phyloP scores from a whole-genome alignment of 306 rosid species.

The Sophora flavescens region DNA sequence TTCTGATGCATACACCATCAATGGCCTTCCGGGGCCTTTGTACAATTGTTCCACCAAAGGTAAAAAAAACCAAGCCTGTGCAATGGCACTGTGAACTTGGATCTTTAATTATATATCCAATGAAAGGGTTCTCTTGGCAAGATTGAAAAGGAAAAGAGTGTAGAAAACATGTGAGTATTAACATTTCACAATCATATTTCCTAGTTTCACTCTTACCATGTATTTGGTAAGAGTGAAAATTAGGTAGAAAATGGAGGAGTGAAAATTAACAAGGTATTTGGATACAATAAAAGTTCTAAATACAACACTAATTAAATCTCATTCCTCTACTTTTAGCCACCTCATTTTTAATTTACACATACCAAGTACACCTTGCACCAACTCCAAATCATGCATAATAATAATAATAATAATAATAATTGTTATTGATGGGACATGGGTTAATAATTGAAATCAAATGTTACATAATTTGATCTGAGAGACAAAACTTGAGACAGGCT shows the following conservation, averaged over 20 bases:
- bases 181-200: constrained; percentile 24
- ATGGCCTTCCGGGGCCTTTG: constrained; percentile 80
- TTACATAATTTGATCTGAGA: neutral
- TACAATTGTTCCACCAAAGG: constrained; percentile 85
- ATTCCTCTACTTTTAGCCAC: neutral
- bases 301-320: neutral
- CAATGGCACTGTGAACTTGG: neutral
- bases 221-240: neutral
- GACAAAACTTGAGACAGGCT: neutral
- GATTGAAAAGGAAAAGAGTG: neutral
- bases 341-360: neutral
- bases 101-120: neutral
- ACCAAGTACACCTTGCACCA: neutral
- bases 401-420: too few species aligned
- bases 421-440: too few species aligned
- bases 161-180: neutral
- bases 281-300: neutral
- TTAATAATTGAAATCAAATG: neutral
- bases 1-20: constrained; percentile 86
- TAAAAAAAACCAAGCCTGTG: constrained; percentile 6
- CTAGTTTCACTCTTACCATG: constrained; percentile 13
- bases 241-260: neutral
- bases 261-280: neutral
- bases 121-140: neutral
- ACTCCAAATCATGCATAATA: neutral